phyloP scores from a whole-genome alignment of 805 yeast genomes.

The Metschnikowia rubicola region DNA sequence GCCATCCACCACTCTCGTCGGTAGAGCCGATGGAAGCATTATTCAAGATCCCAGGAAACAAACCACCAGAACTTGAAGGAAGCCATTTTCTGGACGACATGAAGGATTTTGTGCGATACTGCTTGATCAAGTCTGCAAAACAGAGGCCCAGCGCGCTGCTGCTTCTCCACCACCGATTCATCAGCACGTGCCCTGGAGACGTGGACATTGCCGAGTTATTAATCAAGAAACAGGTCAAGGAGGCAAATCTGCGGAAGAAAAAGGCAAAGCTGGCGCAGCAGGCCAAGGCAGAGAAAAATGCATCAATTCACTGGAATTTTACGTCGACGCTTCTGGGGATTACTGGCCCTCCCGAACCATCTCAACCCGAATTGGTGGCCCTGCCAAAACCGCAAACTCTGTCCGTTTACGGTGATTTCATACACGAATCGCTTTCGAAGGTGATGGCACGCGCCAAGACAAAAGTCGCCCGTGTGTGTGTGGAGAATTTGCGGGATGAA shows the following conservation, averaged over 20 bases:
- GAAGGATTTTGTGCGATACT: slow-evolving; percentile 61
- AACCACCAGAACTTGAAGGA: slow-evolving; percentile 59
- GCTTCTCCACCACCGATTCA: slow-evolving; percentile 53
- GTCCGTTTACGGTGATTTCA: slow-evolving; percentile 9
- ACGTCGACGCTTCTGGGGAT: slow-evolving; percentile 10
- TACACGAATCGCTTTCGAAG: slow-evolving; percentile 19
- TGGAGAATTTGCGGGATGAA: slow-evolving; percentile 38
- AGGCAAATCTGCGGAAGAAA: slow-evolving; percentile 25
- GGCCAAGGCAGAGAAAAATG: slow-evolving; percentile 16
- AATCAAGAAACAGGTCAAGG: slow-evolving; percentile 5
- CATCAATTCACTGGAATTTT: slow-evolving; percentile 14
- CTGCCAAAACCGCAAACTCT: slow-evolving; percentile 9
- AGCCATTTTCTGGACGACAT: slow-evolving; percentile 44
- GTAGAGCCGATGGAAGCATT: slow-evolving; percentile 76
- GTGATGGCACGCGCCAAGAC: slow-evolving; percentile 52
- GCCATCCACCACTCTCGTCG: slow-evolving; percentile 74
- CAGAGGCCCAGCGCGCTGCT: slow-evolving; percentile 59
- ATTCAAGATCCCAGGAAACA: slow-evolving; percentile 60
- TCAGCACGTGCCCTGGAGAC: slow-evolving; percentile 26
- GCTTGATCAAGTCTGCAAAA: slow-evolving; percentile 65
- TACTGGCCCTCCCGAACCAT: background rate
- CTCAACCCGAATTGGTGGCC: background rate
- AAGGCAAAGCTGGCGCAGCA: slow-evolving; percentile 3
- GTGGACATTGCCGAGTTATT: slow-evolving; percentile 11
- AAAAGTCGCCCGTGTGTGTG: slow-evolving; percentile 45